Percentiles rank a stretch among this genome's conserved stretches.
phyloP scores from a whole-genome alignment of 208 protist genomes.

The Phytomonas sp. region DNA sequence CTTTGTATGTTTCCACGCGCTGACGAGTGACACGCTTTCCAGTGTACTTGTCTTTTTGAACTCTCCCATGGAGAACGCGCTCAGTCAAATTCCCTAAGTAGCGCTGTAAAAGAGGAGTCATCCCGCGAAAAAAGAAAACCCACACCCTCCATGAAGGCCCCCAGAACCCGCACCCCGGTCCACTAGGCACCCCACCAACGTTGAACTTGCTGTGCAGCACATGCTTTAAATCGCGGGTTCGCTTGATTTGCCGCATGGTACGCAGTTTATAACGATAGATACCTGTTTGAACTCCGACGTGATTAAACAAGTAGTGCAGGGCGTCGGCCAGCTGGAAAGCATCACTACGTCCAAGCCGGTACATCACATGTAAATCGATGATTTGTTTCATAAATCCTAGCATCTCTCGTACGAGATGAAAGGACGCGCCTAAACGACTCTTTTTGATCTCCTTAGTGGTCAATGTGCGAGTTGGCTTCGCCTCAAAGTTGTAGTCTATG shows the following conservation, averaged over 20 bases:
- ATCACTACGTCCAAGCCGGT: constrained; percentile 98
- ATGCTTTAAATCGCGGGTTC: constrained; percentile 99
- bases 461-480: constrained; percentile 99
- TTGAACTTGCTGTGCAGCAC: constrained; percentile 99
- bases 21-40: constrained; percentile 99
- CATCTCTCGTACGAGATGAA: constrained; percentile 99
- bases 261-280: constrained; percentile 99
- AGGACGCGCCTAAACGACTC: constrained; percentile 99
- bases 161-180: constrained; percentile 99
- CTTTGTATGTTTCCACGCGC: constrained; percentile 99
- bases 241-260: constrained; percentile 99
- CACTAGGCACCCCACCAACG: constrained; percentile 98
- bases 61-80: constrained; percentile 98
- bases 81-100: constrained; percentile 99
- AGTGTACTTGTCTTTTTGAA: constrained; percentile 90
- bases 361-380: constrained; percentile 99
- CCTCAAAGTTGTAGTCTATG: constrained; percentile 99
- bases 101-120: constrained; percentile 99
- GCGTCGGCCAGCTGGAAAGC: constrained; percentile 99
- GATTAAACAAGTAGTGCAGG: constrained; percentile 99
- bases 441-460: constrained; percentile 99
- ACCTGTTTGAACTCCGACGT: constrained; percentile 99
- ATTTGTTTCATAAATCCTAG: constrained; percentile 99
- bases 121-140: constrained; percentile 99
- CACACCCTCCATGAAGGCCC: constrained; percentile 99